Evolutionary conservation across 2,329 filamentous ascomycete species (phyloP), one percentile per base, ranked within the genome.

Genomic region (Pseudogymnoascus verrucosus): DNA sequence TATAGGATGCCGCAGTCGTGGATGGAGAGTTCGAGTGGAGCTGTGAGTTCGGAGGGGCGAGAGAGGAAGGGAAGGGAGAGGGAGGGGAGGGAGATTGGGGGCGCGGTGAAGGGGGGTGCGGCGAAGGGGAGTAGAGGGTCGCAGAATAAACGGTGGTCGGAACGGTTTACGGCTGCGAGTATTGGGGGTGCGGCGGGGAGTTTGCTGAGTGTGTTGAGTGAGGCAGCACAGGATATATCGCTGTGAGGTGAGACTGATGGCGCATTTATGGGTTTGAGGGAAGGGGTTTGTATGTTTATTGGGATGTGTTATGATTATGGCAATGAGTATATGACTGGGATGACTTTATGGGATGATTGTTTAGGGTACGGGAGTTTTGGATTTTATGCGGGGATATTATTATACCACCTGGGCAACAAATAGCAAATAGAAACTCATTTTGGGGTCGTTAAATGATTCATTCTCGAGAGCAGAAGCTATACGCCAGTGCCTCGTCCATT

Each of bases 171-270:
- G 1, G 83, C 82, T 0, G 84, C 83, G 4, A 81, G 84, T 1
- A 82, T 88, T 31, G 84, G 84, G 3, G 83, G 84, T 8, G 84
- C 84, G 0, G 84, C 85, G 0, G 83, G 80, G 2, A 85, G 82
- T 62, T 72, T 87, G 65, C 69, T 87, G 54, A 81, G 80, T 62
- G 83, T 86, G 1, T 73, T 87, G 34, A 79, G 81, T 3, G 83
- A 87, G 70, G 84, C 84, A 26, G 83, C 83, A 5, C 69, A 69
- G 57, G 72, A 62, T 26, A 40, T 40, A 28, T 37, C 34, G 16
- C 37, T 61, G 26, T 57, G 47, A 57, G 26, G 2, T 11, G 47
- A 57, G 26, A 5, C 5, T 34, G 44, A 3, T 16, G 44, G 23
- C 21, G 44, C n/a, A 7, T 57, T 57, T 57, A 34, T 57, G n/a